These are phyloP conservation scores for Logfia minima DNA, from an alignment of 129 eudicot genomes.

Conservation along the genomic window DNA sequence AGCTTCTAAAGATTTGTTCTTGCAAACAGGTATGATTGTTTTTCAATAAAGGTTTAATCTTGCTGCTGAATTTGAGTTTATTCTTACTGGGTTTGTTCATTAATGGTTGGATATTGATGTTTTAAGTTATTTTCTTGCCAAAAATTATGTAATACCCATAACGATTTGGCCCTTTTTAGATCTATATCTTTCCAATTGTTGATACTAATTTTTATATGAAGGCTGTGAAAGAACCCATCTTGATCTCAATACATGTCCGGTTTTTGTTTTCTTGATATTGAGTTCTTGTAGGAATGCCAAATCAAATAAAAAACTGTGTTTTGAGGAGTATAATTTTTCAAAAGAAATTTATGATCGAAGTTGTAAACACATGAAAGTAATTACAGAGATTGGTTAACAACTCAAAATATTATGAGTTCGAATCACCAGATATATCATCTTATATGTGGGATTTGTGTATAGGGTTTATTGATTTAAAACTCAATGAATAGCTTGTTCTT, in stretches of 20 bases:
- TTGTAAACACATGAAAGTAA: background rate
- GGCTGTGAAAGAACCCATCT: slow-evolving; percentile 1
- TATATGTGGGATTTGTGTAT: background rate
- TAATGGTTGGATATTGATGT: slow-evolving; percentile 22
- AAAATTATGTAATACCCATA: background rate
- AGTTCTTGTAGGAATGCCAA: background rate
- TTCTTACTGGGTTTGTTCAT: background rate
- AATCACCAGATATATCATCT: background rate
- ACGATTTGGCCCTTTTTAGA: background rate
- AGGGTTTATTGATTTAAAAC: background rate
- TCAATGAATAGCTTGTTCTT: background rate
- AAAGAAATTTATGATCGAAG: background rate
- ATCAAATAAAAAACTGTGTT: background rate
- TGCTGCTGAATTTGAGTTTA: background rate
- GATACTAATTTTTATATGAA: background rate
- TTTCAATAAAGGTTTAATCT: background rate
- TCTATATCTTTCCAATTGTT: background rate
- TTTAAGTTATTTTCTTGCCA: background rate
- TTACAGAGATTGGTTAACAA: background rate
- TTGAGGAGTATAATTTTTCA: background rate
- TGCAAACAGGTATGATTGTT: background rate
- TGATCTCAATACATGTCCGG: background rate
- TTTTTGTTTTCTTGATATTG: background rate
- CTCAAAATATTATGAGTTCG: background rate
- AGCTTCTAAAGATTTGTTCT: slow-evolving; percentile 1